Base-by-base conservation (phyloP, 2,329 filamentous ascomycete genomes). In the Chrysoporthe deuterocubensis region DNA sequence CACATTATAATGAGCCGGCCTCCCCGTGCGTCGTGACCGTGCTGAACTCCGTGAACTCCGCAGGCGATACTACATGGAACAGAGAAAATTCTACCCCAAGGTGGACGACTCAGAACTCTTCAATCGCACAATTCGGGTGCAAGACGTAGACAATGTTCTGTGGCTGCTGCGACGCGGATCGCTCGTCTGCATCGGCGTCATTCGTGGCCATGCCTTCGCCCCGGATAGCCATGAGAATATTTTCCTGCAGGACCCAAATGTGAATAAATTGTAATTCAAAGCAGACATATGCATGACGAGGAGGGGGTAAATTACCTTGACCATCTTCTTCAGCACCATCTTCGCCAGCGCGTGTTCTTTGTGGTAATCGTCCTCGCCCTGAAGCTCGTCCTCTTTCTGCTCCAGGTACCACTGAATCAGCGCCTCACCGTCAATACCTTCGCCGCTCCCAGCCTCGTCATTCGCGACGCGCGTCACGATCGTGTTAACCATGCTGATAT, bases 321-420 rank as follows among this genome's bases (percentile, higher is more conserved):
- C 92, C 91, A 98, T 96, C 79, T 93, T 91, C 85, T 92, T 97
- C 73, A 99, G 81, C 64, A 99, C 95, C 86, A 97, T 96, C 76
- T 83, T 87, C 16, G 90, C 91, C 66, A 97, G 81, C 3, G 83
- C 83, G 76, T 88, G 87, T 81, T 98, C 94, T 18, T 82, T 83
- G 76, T 94, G 87, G 75, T 97, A 85, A 73, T 94, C 93, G 66
- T 97, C 93, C 78, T 96, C 90, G 54, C 83, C 91, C 46, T 91
- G 85, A 68, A 99, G 81, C 75, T 96, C 91, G 21, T 89, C 87
- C 78, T 99, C 96, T 74, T 92, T 92, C 79, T 95, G 90, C 81
- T 98, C 95, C 32, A 98, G 84, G 77, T 97, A 99, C 93, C 94
- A 97, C 62, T 92, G 82, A 43, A 96, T 80, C 43, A 99, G 84